phyloP scores from a whole-genome alignment of 257 asterid genomes.

The Phtheirospermum japonicum region DNA sequence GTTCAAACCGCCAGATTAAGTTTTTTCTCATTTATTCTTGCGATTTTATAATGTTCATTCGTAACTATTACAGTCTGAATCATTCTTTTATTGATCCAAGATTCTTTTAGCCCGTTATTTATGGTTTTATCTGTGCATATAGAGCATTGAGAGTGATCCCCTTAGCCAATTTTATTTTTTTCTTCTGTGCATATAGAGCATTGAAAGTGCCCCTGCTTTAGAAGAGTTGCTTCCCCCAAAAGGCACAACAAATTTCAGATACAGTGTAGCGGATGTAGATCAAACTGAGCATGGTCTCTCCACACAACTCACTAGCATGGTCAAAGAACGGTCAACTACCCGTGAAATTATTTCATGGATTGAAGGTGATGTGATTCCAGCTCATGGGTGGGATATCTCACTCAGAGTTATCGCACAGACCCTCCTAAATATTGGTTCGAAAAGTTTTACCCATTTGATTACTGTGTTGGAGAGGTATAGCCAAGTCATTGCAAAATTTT shows the following conservation, averaged over 20 bases:
- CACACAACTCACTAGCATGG: conserved; percentile 71
- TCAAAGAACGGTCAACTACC: conserved; percentile 61
- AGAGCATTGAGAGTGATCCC: background rate
- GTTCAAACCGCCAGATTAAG: conserved; percentile 6
- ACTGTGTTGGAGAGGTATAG: conserved; percentile 97
- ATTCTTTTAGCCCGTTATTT: conserved; percentile 9
- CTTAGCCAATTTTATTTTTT: conserved; percentile 10
- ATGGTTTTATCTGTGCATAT: conserved; percentile 4
- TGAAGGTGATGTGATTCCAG: conserved; percentile 67
- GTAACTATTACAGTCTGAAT: conserved; percentile 15
- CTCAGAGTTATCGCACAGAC: conserved; percentile 82
- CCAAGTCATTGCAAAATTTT: conserved; percentile 79
- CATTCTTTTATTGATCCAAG: background rate
- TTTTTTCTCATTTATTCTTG: background rate
- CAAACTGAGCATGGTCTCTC: conserved; percentile 70
- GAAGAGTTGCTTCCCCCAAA: conserved; percentile 97
- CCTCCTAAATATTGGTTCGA: conserved; percentile 91
- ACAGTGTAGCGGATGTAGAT: conserved; percentile 66
- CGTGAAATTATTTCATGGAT: conserved; percentile 85
- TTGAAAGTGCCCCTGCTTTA: conserved; percentile 90
- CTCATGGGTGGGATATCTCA: conserved; percentile 67
- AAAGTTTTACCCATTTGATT: conserved; percentile 94
- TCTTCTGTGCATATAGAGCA: conserved; percentile 50
- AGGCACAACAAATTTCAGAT: conserved; percentile 67
- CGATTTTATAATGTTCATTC: background rate